Conservation (phyloP, 1,139 yeast genomes). For the Hyphopichia wangnamkhiaoensis region DNA sequence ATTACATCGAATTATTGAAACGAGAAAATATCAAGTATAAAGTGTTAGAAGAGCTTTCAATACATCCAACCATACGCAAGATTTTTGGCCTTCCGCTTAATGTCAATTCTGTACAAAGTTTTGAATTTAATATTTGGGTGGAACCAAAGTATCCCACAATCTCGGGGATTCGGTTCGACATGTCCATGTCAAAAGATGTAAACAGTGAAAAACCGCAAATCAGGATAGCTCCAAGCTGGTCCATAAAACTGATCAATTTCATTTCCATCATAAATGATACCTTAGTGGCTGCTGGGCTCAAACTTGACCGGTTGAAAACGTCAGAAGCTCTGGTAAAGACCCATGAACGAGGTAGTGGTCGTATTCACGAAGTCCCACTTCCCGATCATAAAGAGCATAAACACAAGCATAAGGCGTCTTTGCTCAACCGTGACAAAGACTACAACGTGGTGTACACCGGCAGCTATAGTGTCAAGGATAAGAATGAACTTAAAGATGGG, state of each 20-base stretch:
- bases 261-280: constrained; percentile 20
- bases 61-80: constrained; percentile 20
- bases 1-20: constrained; percentile 17
- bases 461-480: constrained; percentile 19
- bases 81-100: constrained; percentile 33
- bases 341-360: constrained; percentile 26
- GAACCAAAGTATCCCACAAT: constrained; percentile 30
- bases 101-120: constrained; percentile 12
- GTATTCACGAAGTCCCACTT: constrained; percentile 24
- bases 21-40: constrained; percentile 25
- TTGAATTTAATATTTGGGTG: constrained; percentile 29
- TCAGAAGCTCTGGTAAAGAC: constrained; percentile 22
- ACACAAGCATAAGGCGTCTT: constrained; percentile 8
- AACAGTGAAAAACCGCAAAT: constrained; percentile 5
- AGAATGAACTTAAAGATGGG: constrained; percentile 18
- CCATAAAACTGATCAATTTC: constrained; percentile 27
- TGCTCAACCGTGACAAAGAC: constrained; percentile 18
- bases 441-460: constrained; percentile 29
- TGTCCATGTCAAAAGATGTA: constrained; percentile 10
- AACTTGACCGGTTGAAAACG: constrained; percentile 25
- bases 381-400: constrained; percentile 8
- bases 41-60: constrained; percentile 30
- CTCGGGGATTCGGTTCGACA: constrained; percentile 28
- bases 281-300: constrained; percentile 24
- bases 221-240: constrained; percentile 20